These are phyloP conservation scores for Colletotrichum lini DNA, from an alignment of 2,329 filamentous ascomycete genomes.

Conservation along the genomic window DNA sequence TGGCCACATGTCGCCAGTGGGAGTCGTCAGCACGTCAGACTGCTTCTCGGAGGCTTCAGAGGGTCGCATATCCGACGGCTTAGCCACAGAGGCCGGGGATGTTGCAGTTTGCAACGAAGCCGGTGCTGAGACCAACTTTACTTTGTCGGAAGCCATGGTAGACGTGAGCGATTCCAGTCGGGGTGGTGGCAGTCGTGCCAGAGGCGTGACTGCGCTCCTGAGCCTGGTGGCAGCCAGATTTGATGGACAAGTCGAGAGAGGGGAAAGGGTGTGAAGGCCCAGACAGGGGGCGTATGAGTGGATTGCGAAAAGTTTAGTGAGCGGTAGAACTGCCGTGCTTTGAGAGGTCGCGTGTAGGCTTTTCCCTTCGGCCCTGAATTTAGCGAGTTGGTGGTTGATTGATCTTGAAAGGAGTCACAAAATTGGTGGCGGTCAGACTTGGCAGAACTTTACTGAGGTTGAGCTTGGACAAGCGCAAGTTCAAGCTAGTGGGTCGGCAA, in stretches of 20 bases:
- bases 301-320: not conserved
- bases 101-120: conserved; percentile 2
- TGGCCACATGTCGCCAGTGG: conserved; percentile 61
- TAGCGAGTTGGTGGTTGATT: conserved; percentile 3
- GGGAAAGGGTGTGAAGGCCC: not conserved
- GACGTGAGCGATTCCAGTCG: conserved; percentile 16
- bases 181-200: conserved; percentile 31
- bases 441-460: conserved; percentile 37
- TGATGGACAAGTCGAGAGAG: not conserved
- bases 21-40: conserved; percentile 49
- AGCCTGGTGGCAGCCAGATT: conserved; percentile 38
- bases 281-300: not conserved
- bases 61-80: conserved; percentile 1
- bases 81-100: not conserved
- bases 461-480: not conserved
- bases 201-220: conserved; percentile 25
- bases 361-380: not conserved
- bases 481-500: not conserved
- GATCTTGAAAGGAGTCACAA: conserved; percentile 32
- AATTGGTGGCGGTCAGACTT: conserved; percentile 31
- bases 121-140: not conserved
- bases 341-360: conserved; percentile 4
- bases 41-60: conserved; percentile 17
- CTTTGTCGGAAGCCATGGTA: conserved; percentile 28
- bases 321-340: not conserved